Conservation (phyloP, 106 monocot species). For the Dendrobium huoshanense region DNA sequence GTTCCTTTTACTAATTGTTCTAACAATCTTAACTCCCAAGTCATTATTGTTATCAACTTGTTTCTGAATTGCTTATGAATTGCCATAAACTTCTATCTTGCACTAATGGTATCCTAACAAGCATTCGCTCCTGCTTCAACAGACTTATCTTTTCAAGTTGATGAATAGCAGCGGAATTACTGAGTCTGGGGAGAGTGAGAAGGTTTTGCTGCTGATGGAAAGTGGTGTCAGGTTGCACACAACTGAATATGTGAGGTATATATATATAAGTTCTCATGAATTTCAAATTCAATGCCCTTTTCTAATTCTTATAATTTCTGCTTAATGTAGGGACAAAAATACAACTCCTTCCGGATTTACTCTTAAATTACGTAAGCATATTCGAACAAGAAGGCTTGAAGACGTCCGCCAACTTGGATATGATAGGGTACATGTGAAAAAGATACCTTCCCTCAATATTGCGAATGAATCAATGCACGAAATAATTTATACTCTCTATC, state of each 20-base stretch:
- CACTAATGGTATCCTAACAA: not conserved
- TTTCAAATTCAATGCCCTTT: not conserved
- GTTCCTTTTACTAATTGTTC: not conserved
- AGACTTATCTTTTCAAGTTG: constrained; percentile 97
- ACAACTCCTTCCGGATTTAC: constrained; percentile 98
- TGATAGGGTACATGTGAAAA: constrained; percentile 62
- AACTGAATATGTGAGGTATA: constrained; percentile 74
- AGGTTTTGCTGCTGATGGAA: constrained; percentile 91
- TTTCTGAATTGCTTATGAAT: not conserved
- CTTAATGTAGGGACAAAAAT: constrained; percentile 68
- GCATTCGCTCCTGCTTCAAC: not conserved
- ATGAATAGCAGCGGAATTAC: constrained; percentile 98
- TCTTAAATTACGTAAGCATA: constrained; percentile 89
- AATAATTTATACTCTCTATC: not conserved
- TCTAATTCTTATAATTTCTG: constrained; percentile 1
- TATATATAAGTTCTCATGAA: not conserved
- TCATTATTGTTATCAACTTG: not conserved
- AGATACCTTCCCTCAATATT: not conserved
- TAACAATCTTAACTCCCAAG: not conserved
- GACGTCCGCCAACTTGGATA: constrained; percentile 97
- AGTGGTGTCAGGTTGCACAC: constrained; percentile 94
- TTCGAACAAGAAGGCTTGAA: constrained; percentile 88
- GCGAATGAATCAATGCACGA: not conserved
- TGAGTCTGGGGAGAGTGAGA: constrained; percentile 96
- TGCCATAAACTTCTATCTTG: not conserved